These are phyloP conservation scores for Fragilaria crotonensis DNA, from an alignment of 108 stramenopile species.

Conservation along the genomic window DNA sequence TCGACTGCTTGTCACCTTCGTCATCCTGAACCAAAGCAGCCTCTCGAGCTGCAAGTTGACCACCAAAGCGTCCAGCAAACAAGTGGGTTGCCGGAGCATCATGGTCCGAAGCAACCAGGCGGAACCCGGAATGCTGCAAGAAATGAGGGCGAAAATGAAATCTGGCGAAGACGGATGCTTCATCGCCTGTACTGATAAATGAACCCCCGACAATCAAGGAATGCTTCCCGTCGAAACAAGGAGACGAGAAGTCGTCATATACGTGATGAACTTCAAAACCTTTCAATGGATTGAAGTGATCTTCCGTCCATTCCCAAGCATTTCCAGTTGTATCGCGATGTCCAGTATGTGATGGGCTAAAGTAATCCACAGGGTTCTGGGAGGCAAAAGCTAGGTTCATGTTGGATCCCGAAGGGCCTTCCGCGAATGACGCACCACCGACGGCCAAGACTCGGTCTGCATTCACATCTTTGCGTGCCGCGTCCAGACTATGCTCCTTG, in stretches of 20 bases:
- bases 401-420: constrained; percentile 47
- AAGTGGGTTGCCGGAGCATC: constrained; percentile 73
- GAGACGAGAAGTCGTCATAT: constrained; percentile 92
- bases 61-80: constrained; percentile 63
- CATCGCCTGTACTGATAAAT: constrained; percentile 89
- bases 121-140: constrained; percentile 90
- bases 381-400: constrained; percentile 78
- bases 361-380: constrained; percentile 70
- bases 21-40: constrained; percentile 4
- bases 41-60: constrained; percentile 51
- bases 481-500: constrained; percentile 45
- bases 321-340: constrained; percentile 84
- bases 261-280: constrained; percentile 83
- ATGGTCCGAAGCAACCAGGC: constrained; percentile 71
- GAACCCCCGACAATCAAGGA: constrained; percentile 91
- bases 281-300: constrained; percentile 86
- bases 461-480: constrained; percentile 41
- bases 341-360: constrained; percentile 59
- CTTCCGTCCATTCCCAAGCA: constrained; percentile 95
- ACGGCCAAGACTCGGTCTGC: constrained; percentile 69
- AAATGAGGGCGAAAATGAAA: constrained; percentile 96
- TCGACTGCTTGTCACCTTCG: background rate
- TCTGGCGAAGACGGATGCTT: constrained; percentile 86
- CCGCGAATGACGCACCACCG: constrained; percentile 50
- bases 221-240: constrained; percentile 95